Evolutionary conservation across 805 yeast species (phyloP), one percentile per base, ranked within the genome.

Genomic region (Candida glaebosa): DNA sequence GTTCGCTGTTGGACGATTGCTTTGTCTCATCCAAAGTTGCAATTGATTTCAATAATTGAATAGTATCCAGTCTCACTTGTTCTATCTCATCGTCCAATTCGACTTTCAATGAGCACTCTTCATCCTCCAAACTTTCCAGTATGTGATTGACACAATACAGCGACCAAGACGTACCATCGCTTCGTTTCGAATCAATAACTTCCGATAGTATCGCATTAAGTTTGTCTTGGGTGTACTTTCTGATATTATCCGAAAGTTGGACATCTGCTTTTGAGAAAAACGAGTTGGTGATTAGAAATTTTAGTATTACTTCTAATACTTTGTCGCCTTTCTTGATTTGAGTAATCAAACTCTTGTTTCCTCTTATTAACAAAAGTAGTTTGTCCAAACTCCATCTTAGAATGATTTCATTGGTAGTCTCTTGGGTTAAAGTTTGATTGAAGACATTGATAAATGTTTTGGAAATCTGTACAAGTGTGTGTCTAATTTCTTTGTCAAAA

Each of bases 201-300:
- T 81, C 82, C 0, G 87, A 69, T 26, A 90, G 63, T 12, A 87
- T 69, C 0, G 96, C 82, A 51, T 75, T 79, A 37, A 90, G 63
- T 47, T 89, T 76, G 33, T 83, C 88, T 41, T 69, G 75, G 2
- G 82, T 74, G 12, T 78, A 40, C 20, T 65, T 59, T 18, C 68
- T 60, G 31, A 78, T 57, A 41, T 64, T 61, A 6, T 41, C 55
- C 2, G 70, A 63, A 3, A 58, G 57, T 41, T 35, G 48, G 12
- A 41, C 49, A 24, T 18, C 45, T 18, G 33, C 34, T 38, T 48
- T 38, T 24, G 44, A 52, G 55, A 76, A 77, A 40, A 70, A 76
- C 0, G 79, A 70, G 34, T 58, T 46, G 9, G 53, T 56, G 18
- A 75, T 57, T 39, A 78, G 56, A 20, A 71, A 56, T 35, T 63